These are phyloP conservation scores for Niveomyces coronatus DNA, from an alignment of 2,329 filamentous ascomycete species.

Conservation along the genomic window DNA sequence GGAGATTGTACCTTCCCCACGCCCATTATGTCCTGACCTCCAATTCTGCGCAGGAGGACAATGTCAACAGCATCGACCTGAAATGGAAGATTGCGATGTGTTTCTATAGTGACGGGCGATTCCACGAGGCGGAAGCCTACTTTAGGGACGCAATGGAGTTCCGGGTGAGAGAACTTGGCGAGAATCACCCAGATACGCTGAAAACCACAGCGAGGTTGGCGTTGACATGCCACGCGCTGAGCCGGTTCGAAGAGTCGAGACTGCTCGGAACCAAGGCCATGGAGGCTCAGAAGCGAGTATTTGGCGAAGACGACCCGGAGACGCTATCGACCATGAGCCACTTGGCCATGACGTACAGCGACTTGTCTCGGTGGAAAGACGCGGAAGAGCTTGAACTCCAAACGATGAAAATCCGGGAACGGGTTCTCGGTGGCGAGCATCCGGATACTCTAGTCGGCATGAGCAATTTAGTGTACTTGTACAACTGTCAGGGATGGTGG, in stretches of 20 bases:
- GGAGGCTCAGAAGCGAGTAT: not conserved
- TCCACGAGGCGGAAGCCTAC: not conserved
- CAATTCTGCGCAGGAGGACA: not conserved
- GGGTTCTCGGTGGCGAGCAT: slow-evolving; percentile 10
- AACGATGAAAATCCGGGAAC: slow-evolving; percentile 9
- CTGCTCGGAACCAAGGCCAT: too few relatives aligned
- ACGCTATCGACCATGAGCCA: slow-evolving; percentile 11
- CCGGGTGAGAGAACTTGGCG: not conserved
- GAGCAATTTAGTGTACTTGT: slow-evolving; percentile 8
- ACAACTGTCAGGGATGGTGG: slow-evolving; percentile 8
- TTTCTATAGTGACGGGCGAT: not conserved
- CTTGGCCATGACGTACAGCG: slow-evolving; percentile 8
- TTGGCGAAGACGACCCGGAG: not conserved
- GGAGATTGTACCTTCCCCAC: slow-evolving; percentile 9
- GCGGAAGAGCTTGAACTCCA: slow-evolving; percentile 9
- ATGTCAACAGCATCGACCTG: not conserved
- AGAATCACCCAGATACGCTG: not conserved
- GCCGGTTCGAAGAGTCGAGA: too few relatives aligned
- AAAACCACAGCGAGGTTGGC: too few relatives aligned
- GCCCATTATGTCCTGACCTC: slow-evolving; percentile 1
- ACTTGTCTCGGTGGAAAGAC: slow-evolving; percentile 11
- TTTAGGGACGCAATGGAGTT: not conserved
- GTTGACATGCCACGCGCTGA: too few relatives aligned
- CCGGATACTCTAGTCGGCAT: slow-evolving; percentile 1
- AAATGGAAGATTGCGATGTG: slow-evolving; percentile 7